Evolutionary conservation across 495 filamentous ascomycete genomes (phyloP).

Genomic region (Penicillium coprophilum): DNA sequence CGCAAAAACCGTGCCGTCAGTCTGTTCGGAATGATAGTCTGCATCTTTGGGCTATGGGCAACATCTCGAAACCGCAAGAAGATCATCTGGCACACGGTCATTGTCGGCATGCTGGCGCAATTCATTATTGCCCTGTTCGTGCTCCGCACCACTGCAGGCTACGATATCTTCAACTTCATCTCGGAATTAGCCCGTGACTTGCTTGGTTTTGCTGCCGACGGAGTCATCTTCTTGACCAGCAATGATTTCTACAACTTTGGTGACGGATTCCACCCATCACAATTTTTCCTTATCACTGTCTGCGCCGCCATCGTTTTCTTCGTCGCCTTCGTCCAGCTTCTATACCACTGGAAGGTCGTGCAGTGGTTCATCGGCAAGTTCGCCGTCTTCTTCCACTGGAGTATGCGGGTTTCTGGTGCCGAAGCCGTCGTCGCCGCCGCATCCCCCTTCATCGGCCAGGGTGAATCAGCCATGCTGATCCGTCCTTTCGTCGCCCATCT

Average conservation of each 20-base stretch:
- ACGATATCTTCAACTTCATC: slow-evolving; percentile 87
- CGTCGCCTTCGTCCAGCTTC: slow-evolving; percentile 77
- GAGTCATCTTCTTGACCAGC: slow-evolving; percentile 69
- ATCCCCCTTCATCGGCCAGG: slow-evolving; percentile 93
- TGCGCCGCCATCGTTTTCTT: slow-evolving; percentile 91
- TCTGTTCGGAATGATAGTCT: slow-evolving; percentile 74
- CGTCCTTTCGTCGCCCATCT: slow-evolving; percentile 79
- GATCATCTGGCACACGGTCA: slow-evolving; percentile 69
- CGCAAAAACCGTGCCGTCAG: slow-evolving; percentile 75
- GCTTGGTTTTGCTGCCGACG: slow-evolving; percentile 67
- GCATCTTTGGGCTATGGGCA: slow-evolving; percentile 61
- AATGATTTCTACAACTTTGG: slow-evolving; percentile 30
- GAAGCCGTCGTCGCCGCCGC: slow-evolving; percentile 90
- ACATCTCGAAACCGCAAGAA: slow-evolving; percentile 70
- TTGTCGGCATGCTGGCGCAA: slow-evolving; percentile 82
- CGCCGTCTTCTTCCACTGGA: slow-evolving; percentile 88
- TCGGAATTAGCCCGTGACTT: slow-evolving; percentile 66
- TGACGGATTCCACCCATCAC: slow-evolving; percentile 22
- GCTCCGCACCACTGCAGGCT: slow-evolving; percentile 69
- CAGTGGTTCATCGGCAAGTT: slow-evolving; percentile 89
- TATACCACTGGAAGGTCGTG: slow-evolving; percentile 73
- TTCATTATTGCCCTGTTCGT: slow-evolving; percentile 89
- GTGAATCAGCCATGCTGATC: slow-evolving; percentile 90
- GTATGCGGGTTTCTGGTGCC: slow-evolving; percentile 83
- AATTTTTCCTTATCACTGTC: slow-evolving; percentile 71